Conservation (phyloP, 2,329 filamentous ascomycete species). For the Sclerotinia nivalis region DNA sequence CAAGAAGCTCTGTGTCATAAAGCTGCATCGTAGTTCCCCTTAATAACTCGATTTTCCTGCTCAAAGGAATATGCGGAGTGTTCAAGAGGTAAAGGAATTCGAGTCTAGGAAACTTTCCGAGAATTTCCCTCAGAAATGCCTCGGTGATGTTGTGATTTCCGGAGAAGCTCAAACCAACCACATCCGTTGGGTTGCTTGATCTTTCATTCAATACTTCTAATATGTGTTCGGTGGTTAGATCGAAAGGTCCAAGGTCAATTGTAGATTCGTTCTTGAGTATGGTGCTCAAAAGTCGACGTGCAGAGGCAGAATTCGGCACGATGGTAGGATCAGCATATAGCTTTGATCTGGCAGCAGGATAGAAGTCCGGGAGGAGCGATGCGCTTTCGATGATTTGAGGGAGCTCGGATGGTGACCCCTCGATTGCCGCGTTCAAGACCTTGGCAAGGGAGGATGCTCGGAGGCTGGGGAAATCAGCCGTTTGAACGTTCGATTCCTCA, state of each 20-base stretch:
- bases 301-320: conserved; percentile 5
- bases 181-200: not conserved
- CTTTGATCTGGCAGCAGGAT: conserved; percentile 5
- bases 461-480: not conserved
- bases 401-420: not conserved
- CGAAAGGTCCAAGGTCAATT: conserved; percentile 20
- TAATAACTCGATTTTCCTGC: conserved; percentile 9
- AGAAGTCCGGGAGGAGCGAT: conserved; percentile 18
- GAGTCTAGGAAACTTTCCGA: conserved; percentile 4
- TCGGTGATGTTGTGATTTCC: conserved; percentile 15
- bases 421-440: not conserved
- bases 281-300: conserved; percentile 7
- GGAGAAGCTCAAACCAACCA: conserved; percentile 10
- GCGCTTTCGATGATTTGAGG: conserved; percentile 12
- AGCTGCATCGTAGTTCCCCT: not conserved
- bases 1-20: conserved; percentile 18
- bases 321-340: conserved; percentile 14
- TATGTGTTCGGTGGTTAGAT: not conserved
- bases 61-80: conserved; percentile 2
- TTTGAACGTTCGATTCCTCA: not conserved
- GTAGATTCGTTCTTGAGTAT: not conserved
- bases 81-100: conserved; percentile 3
- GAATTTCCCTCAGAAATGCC: not conserved
- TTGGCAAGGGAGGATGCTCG: conserved; percentile 5
- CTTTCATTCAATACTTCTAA: conserved; percentile 10